Conservation (phyloP, 1,284 basidiomycete species). For the Leccinum colubrinum region DNA sequence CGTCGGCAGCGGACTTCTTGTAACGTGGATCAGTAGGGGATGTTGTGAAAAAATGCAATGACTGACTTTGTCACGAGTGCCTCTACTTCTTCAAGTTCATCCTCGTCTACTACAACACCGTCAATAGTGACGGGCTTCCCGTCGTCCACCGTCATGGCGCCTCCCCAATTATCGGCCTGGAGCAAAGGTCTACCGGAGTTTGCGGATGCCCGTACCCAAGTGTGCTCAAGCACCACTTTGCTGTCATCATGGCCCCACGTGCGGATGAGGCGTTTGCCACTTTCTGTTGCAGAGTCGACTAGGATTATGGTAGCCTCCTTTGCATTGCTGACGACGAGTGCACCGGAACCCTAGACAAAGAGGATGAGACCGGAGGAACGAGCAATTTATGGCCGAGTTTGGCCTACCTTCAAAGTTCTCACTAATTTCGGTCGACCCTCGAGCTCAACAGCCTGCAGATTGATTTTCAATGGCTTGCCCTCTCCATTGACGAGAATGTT, state of each 20-base stretch:
- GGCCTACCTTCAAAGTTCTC: slow-evolving; percentile 46
- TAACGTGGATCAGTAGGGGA: slow-evolving; percentile 22
- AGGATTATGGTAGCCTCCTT: slow-evolving; percentile 53
- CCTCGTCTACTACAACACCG: slow-evolving; percentile 30
- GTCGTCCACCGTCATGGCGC: slow-evolving; percentile 44
- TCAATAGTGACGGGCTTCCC: slow-evolving; percentile 39
- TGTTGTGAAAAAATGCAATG: slow-evolving; percentile 15
- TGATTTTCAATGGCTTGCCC: slow-evolving; percentile 35
- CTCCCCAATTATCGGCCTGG: slow-evolving; percentile 55
- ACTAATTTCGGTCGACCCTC: slow-evolving; percentile 49
- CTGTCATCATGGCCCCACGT: too few species aligned
- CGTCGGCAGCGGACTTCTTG: slow-evolving; percentile 55
- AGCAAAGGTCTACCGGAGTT: slow-evolving; percentile 42
- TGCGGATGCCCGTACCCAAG: slow-evolving; percentile 34
- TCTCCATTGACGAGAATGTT: slow-evolving; percentile 27
- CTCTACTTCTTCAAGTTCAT: slow-evolving; percentile 38
- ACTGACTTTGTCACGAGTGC: slow-evolving; percentile 35
- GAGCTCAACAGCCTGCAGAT: slow-evolving; percentile 53
- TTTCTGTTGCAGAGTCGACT: slow-evolving; percentile 49
- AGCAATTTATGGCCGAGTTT: neutral
- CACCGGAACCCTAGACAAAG: slow-evolving; percentile 48
- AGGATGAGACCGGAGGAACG: neutral
- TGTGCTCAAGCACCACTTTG: too few species aligned
- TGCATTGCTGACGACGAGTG: slow-evolving; percentile 44
- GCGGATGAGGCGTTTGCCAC: slow-evolving; percentile 38